Evolutionary conservation across 169 alveolate genomes (phyloP), one percentile per base, ranked within the genome.

Genomic region (Theileria equi): DNA sequence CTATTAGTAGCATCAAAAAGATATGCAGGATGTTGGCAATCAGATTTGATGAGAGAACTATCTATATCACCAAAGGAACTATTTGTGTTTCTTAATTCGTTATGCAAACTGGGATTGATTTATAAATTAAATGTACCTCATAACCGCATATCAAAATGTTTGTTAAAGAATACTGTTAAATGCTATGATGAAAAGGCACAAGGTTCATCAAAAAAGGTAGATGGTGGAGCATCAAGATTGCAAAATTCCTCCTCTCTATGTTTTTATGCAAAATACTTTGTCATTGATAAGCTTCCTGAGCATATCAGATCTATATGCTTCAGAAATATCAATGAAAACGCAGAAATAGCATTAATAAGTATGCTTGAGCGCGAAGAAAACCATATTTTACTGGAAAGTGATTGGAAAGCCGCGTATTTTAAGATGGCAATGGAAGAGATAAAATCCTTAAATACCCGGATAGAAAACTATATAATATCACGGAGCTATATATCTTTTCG

Each of bases 21-120:
- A 17, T 76, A 76, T 43, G 35, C 49, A 19, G 85, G 85, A 7
- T 76, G 61, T 53, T 76, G 85, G 85, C 85, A 76, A 31, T 60
- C 57, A 19, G 85, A 76, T 31, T 25, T 76, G 23, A 47, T 38
- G 6, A 31, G 31, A 8, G 80, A 76, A 21, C 26, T 66, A 26
- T 43, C 54, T 4, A 76, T 76, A n/a, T 1, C 79, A 8, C 85
- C 85, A 11, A 38, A 44, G 3, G 74, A 64, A 32, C 8, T 76
- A 19, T 76, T 76, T 49, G 28, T 29, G 13, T 50, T 49, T 52
- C 5, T 66, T 72, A 29, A 31, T 26, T n/a, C 35, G 32, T 26
- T 76, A 60, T 0, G 58, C 28, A 76, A 65, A 50, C 10, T 21
- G 25, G 60, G 61, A 28, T 29, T 66, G 31, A 19, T 76, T 5